Conservation (phyloP, 306 rosid species). For the Hippophae tibetana region DNA sequence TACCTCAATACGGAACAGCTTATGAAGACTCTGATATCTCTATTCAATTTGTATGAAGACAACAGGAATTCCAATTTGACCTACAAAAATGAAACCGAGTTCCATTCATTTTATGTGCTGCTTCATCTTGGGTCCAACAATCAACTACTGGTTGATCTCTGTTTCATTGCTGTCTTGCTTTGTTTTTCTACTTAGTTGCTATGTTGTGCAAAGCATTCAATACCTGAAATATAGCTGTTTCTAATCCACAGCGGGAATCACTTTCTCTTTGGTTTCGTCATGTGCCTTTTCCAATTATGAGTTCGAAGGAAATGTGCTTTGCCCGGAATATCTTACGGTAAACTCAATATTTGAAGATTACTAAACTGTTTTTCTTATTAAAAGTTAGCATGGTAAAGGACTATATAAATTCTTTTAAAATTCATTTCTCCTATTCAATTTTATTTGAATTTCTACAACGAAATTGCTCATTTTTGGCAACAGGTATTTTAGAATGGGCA, state of each 20-base stretch:
- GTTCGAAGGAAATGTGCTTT: conserved; percentile 78
- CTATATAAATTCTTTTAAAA: conserved; percentile 1
- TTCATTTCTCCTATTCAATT: conserved; percentile 6
- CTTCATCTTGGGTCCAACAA: conserved; percentile 67
- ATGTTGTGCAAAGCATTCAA: conserved; percentile 17
- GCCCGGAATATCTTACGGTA: conserved; percentile 69
- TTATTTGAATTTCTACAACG: neutral
- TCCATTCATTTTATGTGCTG: conserved; percentile 70
- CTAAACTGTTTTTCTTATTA: neutral
- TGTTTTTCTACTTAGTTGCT: conserved; percentile 10
- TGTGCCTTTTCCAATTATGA: conserved; percentile 40
- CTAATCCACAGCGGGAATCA: conserved; percentile 63
- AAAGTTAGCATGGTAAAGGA: conserved; percentile 5
- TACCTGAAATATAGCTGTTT: conserved; percentile 26
- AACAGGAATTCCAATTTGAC: conserved; percentile 34
- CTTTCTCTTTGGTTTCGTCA: conserved; percentile 71
- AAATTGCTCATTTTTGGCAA: conserved; percentile 19
- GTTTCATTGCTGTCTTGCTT: conserved; percentile 21
- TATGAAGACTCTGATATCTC: conserved; percentile 61
- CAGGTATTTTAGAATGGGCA: conserved; percentile 63
- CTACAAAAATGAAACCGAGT: conserved; percentile 71
- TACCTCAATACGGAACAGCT: conserved; percentile 90
- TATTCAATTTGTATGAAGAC: conserved; percentile 56
- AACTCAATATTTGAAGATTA: conserved; percentile 11
- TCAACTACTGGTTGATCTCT: conserved; percentile 55